A percentile compares a stretch with the other conserved stretches of the same genome.
phyloP scores from a whole-genome alignment of 805 yeast species.

The Metahyphopichia silvanorum region DNA sequence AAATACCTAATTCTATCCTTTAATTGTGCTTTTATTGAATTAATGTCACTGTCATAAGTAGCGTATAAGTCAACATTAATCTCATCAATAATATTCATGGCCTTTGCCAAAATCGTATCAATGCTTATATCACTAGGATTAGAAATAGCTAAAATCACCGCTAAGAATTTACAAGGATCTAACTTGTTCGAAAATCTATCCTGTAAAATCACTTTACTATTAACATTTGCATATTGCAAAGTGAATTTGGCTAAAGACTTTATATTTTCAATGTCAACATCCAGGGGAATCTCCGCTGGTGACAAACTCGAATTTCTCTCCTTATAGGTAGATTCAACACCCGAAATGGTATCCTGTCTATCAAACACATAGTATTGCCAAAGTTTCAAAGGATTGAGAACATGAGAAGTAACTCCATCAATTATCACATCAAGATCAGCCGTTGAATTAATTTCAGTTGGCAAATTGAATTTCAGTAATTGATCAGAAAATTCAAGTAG shows the following conservation, averaged over 20 bases:
- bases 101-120: constrained; percentile 29
- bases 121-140: constrained; percentile 16
- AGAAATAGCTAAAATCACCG: constrained; percentile 39
- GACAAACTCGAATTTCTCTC: constrained; percentile 10
- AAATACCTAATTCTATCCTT: constrained; percentile 72
- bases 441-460: constrained; percentile 48
- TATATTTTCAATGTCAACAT: constrained; percentile 34
- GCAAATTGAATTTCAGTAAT: constrained; percentile 57
- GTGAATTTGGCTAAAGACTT: constrained; percentile 49
- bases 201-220: constrained; percentile 43
- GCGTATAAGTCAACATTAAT: constrained; percentile 70
- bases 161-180: constrained; percentile 48
- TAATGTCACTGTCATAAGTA: constrained; percentile 71
- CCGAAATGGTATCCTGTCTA: constrained; percentile 39
- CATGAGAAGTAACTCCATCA: constrained; percentile 68
- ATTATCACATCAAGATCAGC: constrained; percentile 59
- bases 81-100: constrained; percentile 63
- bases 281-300: constrained; percentile 42
- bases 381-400: constrained; percentile 59
- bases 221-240: constrained; percentile 35
- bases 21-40: constrained; percentile 63
- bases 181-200: constrained; percentile 54
- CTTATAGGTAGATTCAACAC: constrained; percentile 38
- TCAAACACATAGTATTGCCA: constrained; percentile 90
- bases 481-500: constrained; percentile 61